Base-by-base conservation (phyloP, 768 basidiomycete genomes). In the Steccherinum ochraceum region DNA sequence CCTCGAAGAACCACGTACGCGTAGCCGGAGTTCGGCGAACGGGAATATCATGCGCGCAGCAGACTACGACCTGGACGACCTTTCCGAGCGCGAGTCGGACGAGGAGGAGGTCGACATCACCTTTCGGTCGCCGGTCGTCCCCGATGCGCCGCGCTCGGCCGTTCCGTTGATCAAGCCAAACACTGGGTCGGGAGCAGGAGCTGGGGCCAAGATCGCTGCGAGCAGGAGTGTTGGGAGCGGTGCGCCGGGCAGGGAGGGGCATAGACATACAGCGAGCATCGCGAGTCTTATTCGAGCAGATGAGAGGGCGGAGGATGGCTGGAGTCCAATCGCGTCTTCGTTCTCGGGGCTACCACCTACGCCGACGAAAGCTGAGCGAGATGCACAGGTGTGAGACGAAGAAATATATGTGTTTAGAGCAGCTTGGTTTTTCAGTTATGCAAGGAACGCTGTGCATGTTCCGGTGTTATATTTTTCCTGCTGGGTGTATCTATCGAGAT, bases 301-400 rank as follows among this genome's bases (percentile, higher is more conserved):
- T 35, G 86, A 91, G 58, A 68, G 86, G 24, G 80, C 79, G n/a
- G 86, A 84, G 60, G 89, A 89, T 57, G 87, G 85, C 1, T 90
- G 88, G 89, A 89, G 86, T 65, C 83, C 86, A 4, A 82, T 88
- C n/a, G n/a, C n/a, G n/a, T n/a, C n/a, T n/a, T n/a, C n/a, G n/a
- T n/a, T n/a, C n/a, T n/a, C n/a, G 57, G 58, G 74, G 25, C 72
- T 80, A 56, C 76, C 79, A 13, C 71, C 75, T 12, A 68, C 67
- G 45, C 69, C 67, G 5, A 56, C 50, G 40, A 45, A 44, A 11
- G 50, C 23, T 5, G 49, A 50, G 26, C 41, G 49, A 39, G 35
- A 39, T 11, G 35, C n/a, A 39, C n/a, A n/a, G n/a, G n/a, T n/a
- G n/a, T n/a, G n/a, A n/a, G n/a, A n/a, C n/a, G n/a, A n/a, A n/a